Conservation (phyloP, 1,139 yeast species). For the Taiozyma sp. region DNA sequence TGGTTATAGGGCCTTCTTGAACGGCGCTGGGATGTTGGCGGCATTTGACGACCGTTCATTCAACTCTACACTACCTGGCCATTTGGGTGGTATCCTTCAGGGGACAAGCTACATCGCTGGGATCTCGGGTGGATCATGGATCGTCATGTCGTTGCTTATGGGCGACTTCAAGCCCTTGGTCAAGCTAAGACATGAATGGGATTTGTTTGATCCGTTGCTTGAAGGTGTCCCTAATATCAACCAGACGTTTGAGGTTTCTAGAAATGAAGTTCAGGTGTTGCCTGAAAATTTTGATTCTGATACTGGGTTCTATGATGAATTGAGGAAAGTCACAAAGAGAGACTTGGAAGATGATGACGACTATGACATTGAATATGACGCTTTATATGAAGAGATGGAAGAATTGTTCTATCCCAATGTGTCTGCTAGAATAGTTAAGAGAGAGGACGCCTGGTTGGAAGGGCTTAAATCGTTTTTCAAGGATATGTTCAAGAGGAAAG, state of each 20-base stretch:
- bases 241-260: slow-evolving; percentile 25
- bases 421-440: background rate
- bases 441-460: slow-evolving; percentile 19
- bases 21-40: slow-evolving; percentile 56
- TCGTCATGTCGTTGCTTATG: slow-evolving; percentile 46
- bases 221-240: slow-evolving; percentile 46
- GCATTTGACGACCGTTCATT: slow-evolving; percentile 48
- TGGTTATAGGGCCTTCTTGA: slow-evolving; percentile 64
- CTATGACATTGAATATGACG: background rate
- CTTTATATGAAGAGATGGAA: background rate
- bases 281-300: slow-evolving; percentile 22
- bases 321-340: slow-evolving; percentile 19
- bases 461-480: slow-evolving; percentile 19
- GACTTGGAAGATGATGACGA: slow-evolving; percentile 2
- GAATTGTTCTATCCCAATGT: background rate
- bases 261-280: slow-evolving; percentile 25
- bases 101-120: slow-evolving; percentile 53
- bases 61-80: slow-evolving; percentile 27
- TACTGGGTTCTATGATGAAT: slow-evolving; percentile 22
- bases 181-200: slow-evolving; percentile 38
- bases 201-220: slow-evolving; percentile 43
- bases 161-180: slow-evolving; percentile 41
- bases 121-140: slow-evolving; percentile 71
- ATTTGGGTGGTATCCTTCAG: slow-evolving; percentile 50
- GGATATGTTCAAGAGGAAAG: slow-evolving; percentile 22